These are phyloP conservation scores for Carallia pectinifolia DNA, from an alignment of 345 rosid species.

Conservation along the genomic window DNA sequence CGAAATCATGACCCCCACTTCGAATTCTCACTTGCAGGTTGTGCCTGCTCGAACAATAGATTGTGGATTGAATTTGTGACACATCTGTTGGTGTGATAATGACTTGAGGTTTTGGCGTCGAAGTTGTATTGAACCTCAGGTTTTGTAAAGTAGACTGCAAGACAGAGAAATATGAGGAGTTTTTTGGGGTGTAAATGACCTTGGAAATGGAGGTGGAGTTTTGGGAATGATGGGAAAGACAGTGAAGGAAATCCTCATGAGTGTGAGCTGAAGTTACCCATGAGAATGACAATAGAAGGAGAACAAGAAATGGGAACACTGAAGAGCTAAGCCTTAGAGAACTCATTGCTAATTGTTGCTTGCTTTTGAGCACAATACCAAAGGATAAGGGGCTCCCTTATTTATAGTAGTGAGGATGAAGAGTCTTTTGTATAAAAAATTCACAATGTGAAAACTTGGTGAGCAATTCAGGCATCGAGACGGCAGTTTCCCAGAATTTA, in stretches of 20 bases:
- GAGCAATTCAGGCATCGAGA: too few relatives aligned
- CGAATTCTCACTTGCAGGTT: slow-evolving; percentile 18
- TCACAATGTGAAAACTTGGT: too few relatives aligned
- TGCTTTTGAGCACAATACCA: too few relatives aligned
- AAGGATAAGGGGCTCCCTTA: too few relatives aligned
- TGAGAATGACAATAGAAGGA: slow-evolving; percentile 1
- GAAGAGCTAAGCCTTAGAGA: background rate
- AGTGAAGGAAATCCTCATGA: slow-evolving; percentile 17
- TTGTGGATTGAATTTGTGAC: slow-evolving; percentile 8
- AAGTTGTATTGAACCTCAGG: slow-evolving; percentile 2
- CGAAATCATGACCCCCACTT: slow-evolving; percentile 24
- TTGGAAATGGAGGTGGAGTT: slow-evolving; percentile 9
- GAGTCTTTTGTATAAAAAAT: too few relatives aligned
- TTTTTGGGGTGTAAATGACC: slow-evolving; percentile 10
- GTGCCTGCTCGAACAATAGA: background rate
- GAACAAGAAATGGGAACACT: background rate
- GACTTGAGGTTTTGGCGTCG: slow-evolving; percentile 12
- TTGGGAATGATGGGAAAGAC: slow-evolving; percentile 3
- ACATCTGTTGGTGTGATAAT: slow-evolving; percentile 11
- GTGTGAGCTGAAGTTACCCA: background rate
- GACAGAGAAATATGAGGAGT: slow-evolving; percentile 6
- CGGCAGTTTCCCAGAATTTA: too few relatives aligned
- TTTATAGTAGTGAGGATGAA: too few relatives aligned
- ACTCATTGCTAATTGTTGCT: background rate
- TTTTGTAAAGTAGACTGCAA: slow-evolving; percentile 7